phyloP scores from a whole-genome alignment of 345 rosid species.

The Adansonia digitata region DNA sequence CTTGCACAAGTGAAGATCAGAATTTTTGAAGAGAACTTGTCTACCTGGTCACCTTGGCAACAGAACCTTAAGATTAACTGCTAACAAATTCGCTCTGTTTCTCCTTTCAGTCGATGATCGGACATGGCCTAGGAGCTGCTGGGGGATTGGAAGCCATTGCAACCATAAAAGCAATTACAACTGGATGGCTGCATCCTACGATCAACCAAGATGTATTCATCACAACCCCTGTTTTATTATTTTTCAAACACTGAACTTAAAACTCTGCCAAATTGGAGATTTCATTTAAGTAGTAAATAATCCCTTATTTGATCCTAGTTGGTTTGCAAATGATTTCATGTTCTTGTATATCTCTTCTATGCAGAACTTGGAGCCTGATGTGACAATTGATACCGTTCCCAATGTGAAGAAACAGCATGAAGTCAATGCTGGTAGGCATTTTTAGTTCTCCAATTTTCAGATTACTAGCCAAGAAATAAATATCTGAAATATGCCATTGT shows the following conservation, averaged over 20 bases:
- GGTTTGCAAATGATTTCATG: background rate
- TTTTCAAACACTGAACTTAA: too few relatives aligned
- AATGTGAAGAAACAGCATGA: slow-evolving; percentile 53
- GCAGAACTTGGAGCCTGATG: slow-evolving; percentile 50
- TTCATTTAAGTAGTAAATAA: too few relatives aligned
- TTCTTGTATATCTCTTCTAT: background rate
- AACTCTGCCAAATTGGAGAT: too few relatives aligned
- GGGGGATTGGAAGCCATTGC: slow-evolving; percentile 70
- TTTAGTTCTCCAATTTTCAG: background rate
- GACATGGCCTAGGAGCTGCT: slow-evolving; percentile 67
- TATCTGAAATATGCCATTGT: too few relatives aligned
- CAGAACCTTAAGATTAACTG: background rate
- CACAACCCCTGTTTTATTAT: too few relatives aligned
- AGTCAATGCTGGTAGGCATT: slow-evolving; percentile 45
- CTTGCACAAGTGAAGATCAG: too few relatives aligned
- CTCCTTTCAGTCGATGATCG: slow-evolving; percentile 49
- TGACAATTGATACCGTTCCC: slow-evolving; percentile 60
- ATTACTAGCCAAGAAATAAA: too few relatives aligned
- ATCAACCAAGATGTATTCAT: slow-evolving; percentile 58
- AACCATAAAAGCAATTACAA: slow-evolving; percentile 60
- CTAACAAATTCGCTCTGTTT: background rate
- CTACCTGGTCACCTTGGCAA: too few relatives aligned
- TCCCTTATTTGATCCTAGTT: background rate
- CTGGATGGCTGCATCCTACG: slow-evolving; percentile 71
- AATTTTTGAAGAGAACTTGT: background rate